phyloP scores from a whole-genome alignment of 2,329 filamentous ascomycete genomes.

The Bipolaris bicolor region DNA sequence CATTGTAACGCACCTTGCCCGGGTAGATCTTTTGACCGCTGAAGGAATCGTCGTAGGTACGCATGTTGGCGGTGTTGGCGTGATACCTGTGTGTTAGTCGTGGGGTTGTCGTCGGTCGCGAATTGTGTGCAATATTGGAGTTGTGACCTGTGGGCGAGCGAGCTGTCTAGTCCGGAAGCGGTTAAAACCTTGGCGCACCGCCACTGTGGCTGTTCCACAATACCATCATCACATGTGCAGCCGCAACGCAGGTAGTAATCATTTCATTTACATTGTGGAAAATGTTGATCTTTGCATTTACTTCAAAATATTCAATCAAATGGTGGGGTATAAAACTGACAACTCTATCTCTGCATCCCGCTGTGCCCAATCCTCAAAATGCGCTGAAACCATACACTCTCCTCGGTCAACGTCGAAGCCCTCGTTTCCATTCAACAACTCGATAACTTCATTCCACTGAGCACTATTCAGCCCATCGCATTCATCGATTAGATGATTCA shows the following conservation, averaged over 20 bases:
- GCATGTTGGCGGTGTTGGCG: conserved; percentile 65
- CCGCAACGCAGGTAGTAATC: background rate
- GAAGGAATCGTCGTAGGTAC: conserved; percentile 81
- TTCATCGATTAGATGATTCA: conserved; percentile 1
- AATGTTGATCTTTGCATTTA: no score
- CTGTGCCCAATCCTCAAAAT: no score
- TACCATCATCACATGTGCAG: background rate
- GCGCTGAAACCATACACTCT: no score
- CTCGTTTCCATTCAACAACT: background rate
- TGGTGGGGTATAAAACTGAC: no score
- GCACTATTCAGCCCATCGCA: background rate
- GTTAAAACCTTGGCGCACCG: conserved; percentile 19
- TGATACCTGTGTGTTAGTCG: conserved; percentile 49
- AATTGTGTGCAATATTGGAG: conserved; percentile 35
- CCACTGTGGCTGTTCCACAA: conserved; percentile 14
- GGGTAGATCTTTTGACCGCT: conserved; percentile 80
- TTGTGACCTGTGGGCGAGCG: conserved; percentile 29
- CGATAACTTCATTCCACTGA: background rate
- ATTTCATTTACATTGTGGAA: background rate
- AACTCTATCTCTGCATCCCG: background rate
- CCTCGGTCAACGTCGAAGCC: background rate
- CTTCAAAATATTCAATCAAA: no score
- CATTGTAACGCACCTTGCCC: conserved; percentile 68
- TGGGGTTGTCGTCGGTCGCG: conserved; percentile 42
- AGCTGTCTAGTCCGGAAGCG: conserved; percentile 16